Base-by-base conservation (phyloP, 2,329 filamentous ascomycete genomes). In the Diaporthe capsici region DNA sequence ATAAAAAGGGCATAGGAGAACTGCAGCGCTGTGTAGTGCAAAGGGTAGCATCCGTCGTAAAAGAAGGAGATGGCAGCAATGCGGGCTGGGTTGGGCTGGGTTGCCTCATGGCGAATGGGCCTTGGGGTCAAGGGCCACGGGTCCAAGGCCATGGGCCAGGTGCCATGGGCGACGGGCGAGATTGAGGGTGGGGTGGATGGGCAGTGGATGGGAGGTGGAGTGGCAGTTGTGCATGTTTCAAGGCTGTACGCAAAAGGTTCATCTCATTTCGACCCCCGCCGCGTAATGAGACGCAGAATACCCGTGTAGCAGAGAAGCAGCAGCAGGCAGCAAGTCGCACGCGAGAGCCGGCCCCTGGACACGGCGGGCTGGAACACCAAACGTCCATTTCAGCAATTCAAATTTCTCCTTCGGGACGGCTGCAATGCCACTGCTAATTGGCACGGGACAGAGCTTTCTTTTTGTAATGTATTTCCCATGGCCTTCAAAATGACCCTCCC, bases 201-300 rank as follows among this genome's bases (percentile, higher is more conserved):
- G 39, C n/a, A 44, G 61, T 65, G 61, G 61, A 65, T 25, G 22
- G 28, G 28, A 20, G 65, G 65, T 55, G 65, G 65, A 70, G 15
- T 28, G 47, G 65, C 65, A 55, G 47, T 70, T 39, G 65, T 70
- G 49, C 65, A 70, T 70, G 65, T 70, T 70, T 70, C 65, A 70
- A 53, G 34, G 47, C 47, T 20, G 49, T 28, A 70, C 34, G 65
- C 65, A 70, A 70, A 68, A 70, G 47, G 65, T 70, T 70, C 65
- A 31, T 70, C 65, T 70, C 65, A 70, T 70, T 70, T 70, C 65
- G n/a, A 70, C 49, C 65, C 65, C 65, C 65, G 65, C 65, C 65
- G 65, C 65, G 65, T 70, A 70, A 70, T 70, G 65, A 70, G 65
- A 70, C 49, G 65, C 65, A 70, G 65, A 42, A 70, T 55, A 55